Percentiles rank a stretch among this genome's conserved stretches.
phyloP scores from a whole-genome alignment of 2,329 filamentous ascomycete species.

The Fusarium sp. region DNA sequence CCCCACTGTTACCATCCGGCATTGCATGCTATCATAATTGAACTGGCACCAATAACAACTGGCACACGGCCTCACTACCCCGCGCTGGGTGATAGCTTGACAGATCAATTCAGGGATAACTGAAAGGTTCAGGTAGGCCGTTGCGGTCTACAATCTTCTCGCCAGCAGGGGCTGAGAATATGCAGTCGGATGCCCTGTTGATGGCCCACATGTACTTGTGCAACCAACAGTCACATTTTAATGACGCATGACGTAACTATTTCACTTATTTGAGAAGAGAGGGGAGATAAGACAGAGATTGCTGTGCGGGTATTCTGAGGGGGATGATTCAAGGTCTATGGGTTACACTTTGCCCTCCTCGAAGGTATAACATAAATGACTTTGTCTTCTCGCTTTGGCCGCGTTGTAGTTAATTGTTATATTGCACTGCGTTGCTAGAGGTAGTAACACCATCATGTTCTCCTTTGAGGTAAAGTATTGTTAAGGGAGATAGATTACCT shows the following conservation, averaged over 20 bases:
- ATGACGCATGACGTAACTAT: background rate
- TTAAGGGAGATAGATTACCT: no score
- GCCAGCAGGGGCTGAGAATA: background rate
- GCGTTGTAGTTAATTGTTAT: fast-evolving
- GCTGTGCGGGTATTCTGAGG: background rate
- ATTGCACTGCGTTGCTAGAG: no score
- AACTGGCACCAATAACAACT: background rate
- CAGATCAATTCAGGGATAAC: background rate
- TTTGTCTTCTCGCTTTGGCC: fast-evolving
- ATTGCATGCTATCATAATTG: background rate
- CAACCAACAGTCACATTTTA: background rate
- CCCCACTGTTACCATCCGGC: background rate
- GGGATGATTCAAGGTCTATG: background rate
- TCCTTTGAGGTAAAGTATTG: no score
- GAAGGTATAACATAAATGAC: background rate
- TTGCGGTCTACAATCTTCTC: background rate
- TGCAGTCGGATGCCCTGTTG: background rate
- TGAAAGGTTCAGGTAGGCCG: background rate
- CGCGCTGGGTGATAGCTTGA: background rate
- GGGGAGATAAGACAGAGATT: background rate
- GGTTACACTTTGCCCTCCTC: background rate
- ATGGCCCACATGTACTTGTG: background rate
- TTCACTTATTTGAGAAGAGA: background rate
- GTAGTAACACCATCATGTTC: no score
- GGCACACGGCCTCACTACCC: background rate